Evolutionary conservation across 1,284 basidiomycete genomes (phyloP).

Genomic region (Laetiporus sulphureus): DNA sequence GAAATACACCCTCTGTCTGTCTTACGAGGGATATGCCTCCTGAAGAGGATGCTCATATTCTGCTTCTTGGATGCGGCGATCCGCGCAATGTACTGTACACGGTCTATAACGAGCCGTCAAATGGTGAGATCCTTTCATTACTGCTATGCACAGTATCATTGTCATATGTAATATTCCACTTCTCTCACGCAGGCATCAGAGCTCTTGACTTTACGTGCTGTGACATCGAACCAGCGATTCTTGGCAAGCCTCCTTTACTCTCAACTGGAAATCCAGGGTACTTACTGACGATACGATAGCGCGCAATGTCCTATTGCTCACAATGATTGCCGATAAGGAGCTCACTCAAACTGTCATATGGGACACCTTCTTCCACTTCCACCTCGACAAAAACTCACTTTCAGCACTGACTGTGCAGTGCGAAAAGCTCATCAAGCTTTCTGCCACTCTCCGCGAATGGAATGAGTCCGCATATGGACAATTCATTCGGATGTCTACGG

Average conservation of each 20-base stretch:
- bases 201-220: slow-evolving; percentile 53
- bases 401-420: slow-evolving; percentile 37
- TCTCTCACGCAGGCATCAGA: slow-evolving; percentile 23
- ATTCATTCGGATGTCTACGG: slow-evolving; percentile 32
- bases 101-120: slow-evolving; percentile 14
- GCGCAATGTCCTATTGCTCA: slow-evolving; percentile 33
- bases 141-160: slow-evolving; percentile 1
- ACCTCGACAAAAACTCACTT: slow-evolving; percentile 36
- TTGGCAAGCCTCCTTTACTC: slow-evolving; percentile 33
- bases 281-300: slow-evolving; percentile 21
- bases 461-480: slow-evolving; percentile 32
- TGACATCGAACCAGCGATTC: slow-evolving; percentile 48
- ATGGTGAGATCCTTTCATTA: slow-evolving; percentile 9
- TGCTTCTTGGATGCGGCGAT: slow-evolving; percentile 56
- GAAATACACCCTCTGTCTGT: slow-evolving; percentile 46
- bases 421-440: slow-evolving; percentile 32
- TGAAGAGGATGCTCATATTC: slow-evolving; percentile 37
- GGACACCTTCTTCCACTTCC: slow-evolving; percentile 54
- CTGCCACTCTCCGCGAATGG: slow-evolving; percentile 36
- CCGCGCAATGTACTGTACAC: slow-evolving; percentile 53
- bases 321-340: slow-evolving; percentile 29
- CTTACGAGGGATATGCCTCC: slow-evolving; percentile 41
- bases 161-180: not conserved
- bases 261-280: no score
- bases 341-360: slow-evolving; percentile 33